These are phyloP conservation scores for Lipomyces spencermartinsiae DNA, from an alignment of 805 yeast species.

Conservation along the genomic window DNA sequence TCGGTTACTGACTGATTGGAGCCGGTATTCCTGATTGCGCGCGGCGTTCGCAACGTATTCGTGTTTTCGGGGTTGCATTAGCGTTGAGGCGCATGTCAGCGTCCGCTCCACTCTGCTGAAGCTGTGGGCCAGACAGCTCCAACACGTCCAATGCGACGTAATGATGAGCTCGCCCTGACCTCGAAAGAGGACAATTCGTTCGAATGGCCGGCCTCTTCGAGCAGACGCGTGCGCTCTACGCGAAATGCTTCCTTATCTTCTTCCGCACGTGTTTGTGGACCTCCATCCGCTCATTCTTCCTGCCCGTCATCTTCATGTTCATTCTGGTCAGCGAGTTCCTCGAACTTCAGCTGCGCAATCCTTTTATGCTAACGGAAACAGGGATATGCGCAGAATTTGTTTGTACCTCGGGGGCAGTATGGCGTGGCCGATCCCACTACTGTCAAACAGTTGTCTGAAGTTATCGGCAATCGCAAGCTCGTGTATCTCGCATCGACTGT, in stretches of 20 bases:
- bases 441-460: slow-evolving; percentile 37
- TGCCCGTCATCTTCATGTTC: slow-evolving; percentile 44
- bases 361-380: neutral
- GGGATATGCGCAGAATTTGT: slow-evolving; percentile 28
- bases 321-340: slow-evolving; percentile 15
- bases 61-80: too few relatives aligned
- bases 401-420: slow-evolving; percentile 39
- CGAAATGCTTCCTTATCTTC: slow-evolving; percentile 28
- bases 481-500: slow-evolving; percentile 39
- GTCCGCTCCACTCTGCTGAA: too few relatives aligned
- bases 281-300: slow-evolving; percentile 42
- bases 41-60: too few relatives aligned
- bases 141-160: too few relatives aligned
- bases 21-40: too few relatives aligned
- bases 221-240: slow-evolving; percentile 32
- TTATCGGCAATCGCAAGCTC: slow-evolving; percentile 40
- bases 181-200: too few relatives aligned
- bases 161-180: too few relatives aligned
- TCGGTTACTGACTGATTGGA: too few relatives aligned
- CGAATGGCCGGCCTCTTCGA: slow-evolving; percentile 9
- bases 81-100: too few relatives aligned
- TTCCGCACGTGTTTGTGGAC: slow-evolving; percentile 43
- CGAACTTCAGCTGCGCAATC: neutral
- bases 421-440: slow-evolving; percentile 44
- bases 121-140: too few relatives aligned